Conservation (phyloP, 2,329 filamentous ascomycete species). For the Pseudopithomyces maydicus region DNA sequence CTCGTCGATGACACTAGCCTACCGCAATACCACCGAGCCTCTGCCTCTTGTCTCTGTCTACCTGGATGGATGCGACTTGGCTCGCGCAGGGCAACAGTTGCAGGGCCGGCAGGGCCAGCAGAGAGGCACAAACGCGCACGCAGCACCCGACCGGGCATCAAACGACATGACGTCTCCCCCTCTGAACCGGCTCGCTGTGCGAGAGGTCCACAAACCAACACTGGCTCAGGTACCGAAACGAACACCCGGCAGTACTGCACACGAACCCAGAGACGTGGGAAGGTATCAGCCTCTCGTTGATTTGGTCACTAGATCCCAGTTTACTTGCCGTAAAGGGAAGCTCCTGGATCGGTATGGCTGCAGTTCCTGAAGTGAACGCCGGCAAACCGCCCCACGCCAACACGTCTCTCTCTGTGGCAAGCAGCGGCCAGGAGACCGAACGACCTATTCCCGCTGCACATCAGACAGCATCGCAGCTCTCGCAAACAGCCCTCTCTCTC, state of each 20-base stretch:
- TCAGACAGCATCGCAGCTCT: constrained; percentile 4
- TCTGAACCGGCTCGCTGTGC: background rate
- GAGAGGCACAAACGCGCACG: no score
- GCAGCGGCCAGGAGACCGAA: constrained; percentile 14
- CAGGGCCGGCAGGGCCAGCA: no score
- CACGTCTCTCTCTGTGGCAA: constrained; percentile 31
- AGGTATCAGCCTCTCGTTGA: constrained; percentile 32
- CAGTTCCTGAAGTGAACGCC: constrained; percentile 36
- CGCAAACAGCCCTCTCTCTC: background rate
- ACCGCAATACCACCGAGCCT: background rate
- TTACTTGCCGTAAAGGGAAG: constrained; percentile 16
- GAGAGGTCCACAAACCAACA: constrained; percentile 9
- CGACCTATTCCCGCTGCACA: constrained; percentile 1
- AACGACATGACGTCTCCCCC: background rate
- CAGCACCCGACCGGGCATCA: background rate
- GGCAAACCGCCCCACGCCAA: constrained; percentile 27
- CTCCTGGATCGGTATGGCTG: constrained; percentile 25
- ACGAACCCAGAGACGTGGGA: constrained; percentile 27
- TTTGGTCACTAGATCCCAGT: constrained; percentile 33
- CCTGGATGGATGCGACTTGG: background rate
- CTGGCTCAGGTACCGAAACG: constrained; percentile 17
- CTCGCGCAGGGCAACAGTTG: background rate
- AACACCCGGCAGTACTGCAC: constrained; percentile 29
- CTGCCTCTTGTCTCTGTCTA: no score
- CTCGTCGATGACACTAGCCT: constrained; percentile 10